A percentile compares a stretch with the other conserved stretches of the same genome.
These are phyloP conservation scores for Epichloe festucae DNA, from an alignment of 2,329 filamentous ascomycete species.

Conservation along the genomic window DNA sequence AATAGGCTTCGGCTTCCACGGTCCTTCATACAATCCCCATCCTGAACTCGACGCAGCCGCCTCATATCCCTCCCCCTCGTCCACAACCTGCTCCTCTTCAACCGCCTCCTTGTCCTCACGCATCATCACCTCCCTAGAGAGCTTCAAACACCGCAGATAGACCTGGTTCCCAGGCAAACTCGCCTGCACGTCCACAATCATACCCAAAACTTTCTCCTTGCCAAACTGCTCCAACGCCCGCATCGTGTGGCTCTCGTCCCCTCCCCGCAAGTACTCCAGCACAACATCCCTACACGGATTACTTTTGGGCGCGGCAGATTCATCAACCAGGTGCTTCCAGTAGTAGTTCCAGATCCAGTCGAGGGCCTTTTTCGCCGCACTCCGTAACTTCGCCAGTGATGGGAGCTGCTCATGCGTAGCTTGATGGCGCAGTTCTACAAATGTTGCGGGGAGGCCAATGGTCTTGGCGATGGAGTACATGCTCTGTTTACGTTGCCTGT, in stretches of 20 bases:
- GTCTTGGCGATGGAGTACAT: slow-evolving; percentile 62
- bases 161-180: slow-evolving; percentile 29
- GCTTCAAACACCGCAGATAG: slow-evolving; percentile 30
- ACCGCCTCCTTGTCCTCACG: slow-evolving; percentile 8
- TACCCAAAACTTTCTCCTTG: slow-evolving; percentile 21
- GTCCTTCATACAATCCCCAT: slow-evolving; percentile 38
- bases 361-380: slow-evolving; percentile 56
- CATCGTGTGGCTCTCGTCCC: slow-evolving; percentile 17
- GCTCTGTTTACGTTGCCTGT: slow-evolving; percentile 52
- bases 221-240: slow-evolving; percentile 23
- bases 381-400: slow-evolving; percentile 57
- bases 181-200: slow-evolving; percentile 26
- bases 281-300: slow-evolving; percentile 24
- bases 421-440: slow-evolving; percentile 82
- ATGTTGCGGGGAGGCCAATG: slow-evolving; percentile 56
- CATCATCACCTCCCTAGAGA: slow-evolving; percentile 29
- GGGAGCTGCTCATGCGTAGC: slow-evolving; percentile 83
- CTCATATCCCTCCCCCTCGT: slow-evolving; percentile 3
- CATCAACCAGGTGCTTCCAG: slow-evolving; percentile 46
- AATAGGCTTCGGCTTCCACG: slow-evolving; percentile 46
- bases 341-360: slow-evolving; percentile 85
- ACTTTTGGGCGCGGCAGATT: slow-evolving; percentile 3
- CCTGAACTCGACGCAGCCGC: slow-evolving; percentile 12
- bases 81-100: slow-evolving; percentile 6
- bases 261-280: slow-evolving; percentile 25